Conservation (phyloP, 768 basidiomycete genomes). For the Pisolithus tinctorius region DNA sequence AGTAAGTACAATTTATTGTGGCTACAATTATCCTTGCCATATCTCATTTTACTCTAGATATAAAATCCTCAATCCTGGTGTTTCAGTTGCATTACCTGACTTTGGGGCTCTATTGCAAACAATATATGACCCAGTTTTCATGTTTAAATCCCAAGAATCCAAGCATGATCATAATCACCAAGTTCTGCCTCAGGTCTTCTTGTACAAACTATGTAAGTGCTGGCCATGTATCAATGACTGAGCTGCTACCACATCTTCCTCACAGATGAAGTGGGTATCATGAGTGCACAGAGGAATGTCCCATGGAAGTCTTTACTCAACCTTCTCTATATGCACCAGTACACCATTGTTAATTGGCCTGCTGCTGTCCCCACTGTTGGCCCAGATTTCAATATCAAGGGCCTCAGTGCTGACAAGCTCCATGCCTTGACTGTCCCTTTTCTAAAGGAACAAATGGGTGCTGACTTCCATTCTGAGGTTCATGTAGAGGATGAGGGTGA, state of each 20-base stretch:
- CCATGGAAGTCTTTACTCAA: neutral
- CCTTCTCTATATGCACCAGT: neutral
- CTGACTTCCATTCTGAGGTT: neutral
- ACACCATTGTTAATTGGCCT: neutral
- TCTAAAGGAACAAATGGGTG: neutral
- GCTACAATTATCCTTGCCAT: neutral
- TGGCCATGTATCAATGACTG: neutral
- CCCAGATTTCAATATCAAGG: neutral
- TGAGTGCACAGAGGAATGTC: neutral
- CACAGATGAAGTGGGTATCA: neutral
- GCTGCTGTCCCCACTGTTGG: neutral
- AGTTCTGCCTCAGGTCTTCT: neutral
- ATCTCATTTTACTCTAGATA: neutral
- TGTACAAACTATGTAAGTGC: neutral
- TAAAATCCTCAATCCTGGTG: neutral
- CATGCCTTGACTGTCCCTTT: neutral
- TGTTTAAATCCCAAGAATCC: neutral
- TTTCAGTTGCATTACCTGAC: neutral
- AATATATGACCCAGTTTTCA: neutral
- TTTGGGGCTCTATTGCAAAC: neutral
- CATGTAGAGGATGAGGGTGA: neutral
- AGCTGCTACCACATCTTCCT: neutral
- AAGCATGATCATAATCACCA: neutral
- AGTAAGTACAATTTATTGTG: neutral
- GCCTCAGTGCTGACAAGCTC: neutral